Base-by-base conservation (phyloP, 345 rosid species). In the Abelmoschus esculentus region DNA sequence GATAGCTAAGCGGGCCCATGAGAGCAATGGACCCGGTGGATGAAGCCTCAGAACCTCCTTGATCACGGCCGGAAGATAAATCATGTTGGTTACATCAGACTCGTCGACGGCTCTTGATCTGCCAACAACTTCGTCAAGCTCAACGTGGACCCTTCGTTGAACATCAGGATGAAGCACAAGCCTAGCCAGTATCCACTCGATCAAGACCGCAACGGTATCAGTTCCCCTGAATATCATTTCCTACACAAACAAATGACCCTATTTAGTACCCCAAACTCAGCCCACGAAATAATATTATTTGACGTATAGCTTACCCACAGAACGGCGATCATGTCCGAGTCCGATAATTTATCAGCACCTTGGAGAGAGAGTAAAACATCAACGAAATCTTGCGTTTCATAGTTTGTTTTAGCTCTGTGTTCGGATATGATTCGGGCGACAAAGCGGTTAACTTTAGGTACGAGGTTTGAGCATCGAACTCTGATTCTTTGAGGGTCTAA, bases 211-310 rank as follows among this genome's bases (percentile, higher is more conserved):
- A 18, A 92, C 92, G 0, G 96, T 88, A 62, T 89, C 98, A 10
- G 96, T 88, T 50, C 96, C 98, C 62, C 98, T 80, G 68, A 92
- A 92, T 66, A 92, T 82, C 98, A 90, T 92, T 74, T 92, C 98
- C 98, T 92, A 38, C 62, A 60, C 10, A 46, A 46, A 60, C 22
- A 64, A 50, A 15, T 22, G 62, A n/a, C 59, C 22, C 58, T n/a
- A 44, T 63, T 42, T 42, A 42, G 46, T 42, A 42, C 46, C 46
- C 44, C 44, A 40, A 7, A 65, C 70, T 58, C 60, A 8, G 68
- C 65, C 61, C 44, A 19, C 28, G 7, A 73, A 67, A 38, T 53
- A 9, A 17, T 60, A 61, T 70, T 46, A 28, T 46, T n/a, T 49
- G 7, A 31, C 18, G 55, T 42, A 6, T 62, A 71, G 49, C 84